These are phyloP conservation scores for Fraxinus baroniana DNA, from an alignment of 305 asterid genomes.

Conservation along the genomic window DNA sequence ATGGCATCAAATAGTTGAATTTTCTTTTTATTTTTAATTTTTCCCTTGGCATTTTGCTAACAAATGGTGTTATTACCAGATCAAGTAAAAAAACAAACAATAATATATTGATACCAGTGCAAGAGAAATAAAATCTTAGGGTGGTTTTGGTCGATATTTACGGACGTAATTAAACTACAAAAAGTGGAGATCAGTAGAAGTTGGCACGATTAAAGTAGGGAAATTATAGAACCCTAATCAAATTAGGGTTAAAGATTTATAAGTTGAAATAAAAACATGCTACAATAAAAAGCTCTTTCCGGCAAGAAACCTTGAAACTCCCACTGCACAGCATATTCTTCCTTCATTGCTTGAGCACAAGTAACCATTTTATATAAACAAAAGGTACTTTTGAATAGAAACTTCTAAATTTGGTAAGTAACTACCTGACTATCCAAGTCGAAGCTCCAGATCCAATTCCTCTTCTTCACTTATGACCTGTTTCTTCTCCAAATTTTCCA, in stretches of 20 bases:
- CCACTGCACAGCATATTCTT: neutral
- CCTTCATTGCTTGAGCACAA: neutral
- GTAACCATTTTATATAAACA: neutral
- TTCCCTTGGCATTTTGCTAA: neutral
- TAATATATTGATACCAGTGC: neutral
- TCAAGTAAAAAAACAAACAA: neutral
- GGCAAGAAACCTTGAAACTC: neutral
- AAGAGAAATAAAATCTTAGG: neutral
- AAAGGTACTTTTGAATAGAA: neutral
- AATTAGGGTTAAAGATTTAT: constrained; percentile 24
- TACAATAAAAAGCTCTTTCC: neutral
- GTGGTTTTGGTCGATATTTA: too few species aligned
- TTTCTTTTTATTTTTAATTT: neutral
- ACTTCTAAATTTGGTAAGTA: neutral
- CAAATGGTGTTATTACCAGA: neutral
- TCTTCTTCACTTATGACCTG: constrained; percentile 31
- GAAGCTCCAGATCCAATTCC: constrained; percentile 73
- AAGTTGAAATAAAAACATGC: neutral
- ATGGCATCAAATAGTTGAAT: neutral
- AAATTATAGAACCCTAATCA: constrained; percentile 24
- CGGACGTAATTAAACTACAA: neutral
- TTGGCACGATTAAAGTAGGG: neutral
- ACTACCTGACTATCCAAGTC: constrained; percentile 45
- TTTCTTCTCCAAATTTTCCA: constrained; percentile 25
- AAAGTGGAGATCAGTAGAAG: neutral